phyloP scores from a whole-genome alignment of 345 rosid genomes.

The Trapa incisa region DNA sequence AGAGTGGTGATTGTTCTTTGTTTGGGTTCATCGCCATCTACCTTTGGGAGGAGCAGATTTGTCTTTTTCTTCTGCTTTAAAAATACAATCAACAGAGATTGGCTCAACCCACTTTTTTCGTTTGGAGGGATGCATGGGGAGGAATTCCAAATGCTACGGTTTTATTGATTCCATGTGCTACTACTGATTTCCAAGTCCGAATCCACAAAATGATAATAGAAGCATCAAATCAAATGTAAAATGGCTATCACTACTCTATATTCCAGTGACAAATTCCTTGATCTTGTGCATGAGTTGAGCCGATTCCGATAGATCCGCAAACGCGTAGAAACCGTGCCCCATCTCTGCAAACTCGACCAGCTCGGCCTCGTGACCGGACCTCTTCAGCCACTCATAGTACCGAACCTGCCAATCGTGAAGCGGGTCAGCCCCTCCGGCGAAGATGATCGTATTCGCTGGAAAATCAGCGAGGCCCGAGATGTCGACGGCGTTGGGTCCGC shows the following conservation, averaged over 20 bases:
- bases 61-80: too few relatives aligned
- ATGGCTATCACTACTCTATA: neutral
- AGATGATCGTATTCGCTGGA: constrained; percentile 36
- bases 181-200: too few relatives aligned
- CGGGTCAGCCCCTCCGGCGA: constrained; percentile 54
- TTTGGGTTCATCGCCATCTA: too few relatives aligned
- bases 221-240: too few relatives aligned
- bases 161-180: too few relatives aligned
- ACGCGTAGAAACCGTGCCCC: constrained; percentile 67
- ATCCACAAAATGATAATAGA: too few relatives aligned
- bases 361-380: constrained; percentile 42
- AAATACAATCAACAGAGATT: too few relatives aligned
- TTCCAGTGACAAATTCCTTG: constrained; percentile 31
- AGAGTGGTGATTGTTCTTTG: too few relatives aligned
- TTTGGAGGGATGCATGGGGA: too few relatives aligned
- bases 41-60: too few relatives aligned
- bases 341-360: constrained; percentile 55
- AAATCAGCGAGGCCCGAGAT: constrained; percentile 31
- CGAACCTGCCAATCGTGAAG: constrained; percentile 66
- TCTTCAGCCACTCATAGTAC: constrained; percentile 53
- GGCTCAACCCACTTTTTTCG: too few relatives aligned
- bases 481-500: constrained; percentile 33
- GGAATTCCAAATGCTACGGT: too few relatives aligned
- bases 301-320: constrained; percentile 57
- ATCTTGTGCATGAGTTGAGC: constrained; percentile 29